These are phyloP conservation scores for Brassica napus DNA, from an alignment of 345 rosid species.

Conservation along the genomic window DNA sequence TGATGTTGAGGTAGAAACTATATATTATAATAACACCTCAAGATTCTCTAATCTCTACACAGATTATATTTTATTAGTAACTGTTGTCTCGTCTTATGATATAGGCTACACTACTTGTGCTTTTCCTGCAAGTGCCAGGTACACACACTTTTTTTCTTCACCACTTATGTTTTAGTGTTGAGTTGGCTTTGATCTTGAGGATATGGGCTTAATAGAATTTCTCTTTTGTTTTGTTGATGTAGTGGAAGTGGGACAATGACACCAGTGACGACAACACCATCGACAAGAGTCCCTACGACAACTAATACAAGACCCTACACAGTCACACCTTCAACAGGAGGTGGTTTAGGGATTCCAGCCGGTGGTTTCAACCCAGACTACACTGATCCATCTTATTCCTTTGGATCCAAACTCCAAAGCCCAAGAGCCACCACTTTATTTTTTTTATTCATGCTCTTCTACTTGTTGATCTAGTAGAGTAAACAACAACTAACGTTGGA, in stretches of 20 bases:
- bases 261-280: conserved; percentile 44
- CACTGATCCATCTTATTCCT: conserved; percentile 35
- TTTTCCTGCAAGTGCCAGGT: conserved; percentile 42
- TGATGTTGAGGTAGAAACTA: conserved; percentile 2
- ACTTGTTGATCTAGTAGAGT: conserved; percentile 19
- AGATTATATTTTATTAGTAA: conserved; percentile 6
- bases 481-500: conserved; percentile 17
- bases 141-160: neutral
- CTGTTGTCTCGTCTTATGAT: conserved; percentile 21
- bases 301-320: conserved; percentile 41
- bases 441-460: neutral
- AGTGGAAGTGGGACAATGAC: conserved; percentile 40
- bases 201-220: neutral
- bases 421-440: conserved; percentile 1
- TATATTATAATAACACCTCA: conserved; percentile 3
- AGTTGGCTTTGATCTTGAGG: neutral
- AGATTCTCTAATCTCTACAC: conserved; percentile 32
- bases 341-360: conserved; percentile 37
- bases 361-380: conserved; percentile 39
- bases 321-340: conserved; percentile 35
- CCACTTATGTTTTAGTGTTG: neutral
- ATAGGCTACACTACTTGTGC: conserved; percentile 42
- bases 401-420: conserved; percentile 33
- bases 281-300: conserved; percentile 41
- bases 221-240: neutral